Evolutionary conservation across 2,329 filamentous ascomycete genomes (phyloP).

Genomic region (Verruconis gallopava): DNA sequence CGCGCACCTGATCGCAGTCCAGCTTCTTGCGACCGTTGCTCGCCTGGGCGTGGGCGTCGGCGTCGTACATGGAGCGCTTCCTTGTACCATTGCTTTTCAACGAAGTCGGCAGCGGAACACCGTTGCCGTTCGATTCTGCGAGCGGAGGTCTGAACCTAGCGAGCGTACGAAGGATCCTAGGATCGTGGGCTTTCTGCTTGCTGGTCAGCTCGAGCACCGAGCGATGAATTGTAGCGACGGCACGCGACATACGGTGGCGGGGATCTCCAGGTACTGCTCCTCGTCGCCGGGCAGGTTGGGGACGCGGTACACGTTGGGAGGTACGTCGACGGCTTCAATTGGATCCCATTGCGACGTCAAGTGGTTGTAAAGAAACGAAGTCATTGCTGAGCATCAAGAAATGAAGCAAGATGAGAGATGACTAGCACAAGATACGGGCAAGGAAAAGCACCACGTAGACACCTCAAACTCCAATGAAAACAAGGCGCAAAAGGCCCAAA

Average conservation of each 20-base stretch:
- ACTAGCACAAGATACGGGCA: too few species aligned
- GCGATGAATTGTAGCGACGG: background rate
- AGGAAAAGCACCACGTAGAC: too few species aligned
- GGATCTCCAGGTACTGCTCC: slow-evolving; percentile 5
- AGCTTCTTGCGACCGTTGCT: background rate
- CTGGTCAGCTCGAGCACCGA: background rate
- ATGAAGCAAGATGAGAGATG: too few species aligned
- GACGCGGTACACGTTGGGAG: background rate
- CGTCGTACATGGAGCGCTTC: slow-evolving; percentile 3
- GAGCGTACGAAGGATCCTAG: slow-evolving; percentile 3
- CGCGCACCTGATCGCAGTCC: slow-evolving; percentile 18
- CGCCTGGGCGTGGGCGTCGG: background rate
- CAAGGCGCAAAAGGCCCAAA: too few species aligned
- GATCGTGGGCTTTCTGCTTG: slow-evolving; percentile 5
- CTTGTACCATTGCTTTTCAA: background rate
- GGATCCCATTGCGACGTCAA: slow-evolving; percentile 2
- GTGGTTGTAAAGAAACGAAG: slow-evolving; percentile 6
- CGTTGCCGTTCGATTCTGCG: slow-evolving; percentile 1
- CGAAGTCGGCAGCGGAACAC: background rate
- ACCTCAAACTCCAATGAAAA: too few species aligned
- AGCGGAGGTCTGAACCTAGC: slow-evolving; percentile 6
- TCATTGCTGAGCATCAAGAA: too few species aligned
- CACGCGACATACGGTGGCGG: slow-evolving; percentile 2
- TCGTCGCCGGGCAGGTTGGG: slow-evolving; percentile 4
- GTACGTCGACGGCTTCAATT: background rate